Evolutionary conservation across 257 asterid species (phyloP).

Genomic region (Fraxinus cuspidata): DNA sequence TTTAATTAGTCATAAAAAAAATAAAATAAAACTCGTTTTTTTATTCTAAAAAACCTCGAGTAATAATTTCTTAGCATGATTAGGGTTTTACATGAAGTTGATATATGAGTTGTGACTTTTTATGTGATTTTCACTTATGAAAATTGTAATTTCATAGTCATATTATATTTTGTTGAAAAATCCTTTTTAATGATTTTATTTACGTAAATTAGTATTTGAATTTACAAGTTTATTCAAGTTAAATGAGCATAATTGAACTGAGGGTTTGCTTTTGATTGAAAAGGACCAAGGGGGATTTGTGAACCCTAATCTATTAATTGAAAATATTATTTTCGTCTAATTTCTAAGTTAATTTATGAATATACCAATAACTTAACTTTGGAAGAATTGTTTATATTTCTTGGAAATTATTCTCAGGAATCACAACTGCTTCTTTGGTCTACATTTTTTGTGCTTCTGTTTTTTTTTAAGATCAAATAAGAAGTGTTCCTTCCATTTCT

Average conservation of each 20-base stretch:
- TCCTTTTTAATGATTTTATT: not conserved
- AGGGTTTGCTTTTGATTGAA: no score
- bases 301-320: not conserved
- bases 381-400: slow-evolving; percentile 44
- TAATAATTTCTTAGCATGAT: slow-evolving; percentile 18
- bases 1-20: not conserved
- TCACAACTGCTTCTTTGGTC: slow-evolving; percentile 24
- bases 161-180: not conserved
- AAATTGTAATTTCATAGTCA: not conserved
- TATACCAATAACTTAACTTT: slow-evolving; percentile 38
- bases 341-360: slow-evolving; percentile 29
- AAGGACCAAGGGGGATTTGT: not conserved
- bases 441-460: slow-evolving; percentile 34
- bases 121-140: slow-evolving; percentile 21
- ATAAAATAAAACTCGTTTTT: not conserved
- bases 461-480: slow-evolving; percentile 36
- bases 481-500: not conserved
- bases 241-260: not conserved
- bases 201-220: not conserved
- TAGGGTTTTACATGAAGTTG: slow-evolving; percentile 20
- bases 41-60: not conserved
- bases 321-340: not conserved
- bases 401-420: slow-evolving; percentile 37
- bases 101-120: slow-evolving; percentile 10
- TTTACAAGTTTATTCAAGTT: not conserved